Percentiles rank a stretch among this genome's conserved stretches.
phyloP scores from a whole-genome alignment of 495 filamentous ascomycete species.

The Penicillium pancosmium region DNA sequence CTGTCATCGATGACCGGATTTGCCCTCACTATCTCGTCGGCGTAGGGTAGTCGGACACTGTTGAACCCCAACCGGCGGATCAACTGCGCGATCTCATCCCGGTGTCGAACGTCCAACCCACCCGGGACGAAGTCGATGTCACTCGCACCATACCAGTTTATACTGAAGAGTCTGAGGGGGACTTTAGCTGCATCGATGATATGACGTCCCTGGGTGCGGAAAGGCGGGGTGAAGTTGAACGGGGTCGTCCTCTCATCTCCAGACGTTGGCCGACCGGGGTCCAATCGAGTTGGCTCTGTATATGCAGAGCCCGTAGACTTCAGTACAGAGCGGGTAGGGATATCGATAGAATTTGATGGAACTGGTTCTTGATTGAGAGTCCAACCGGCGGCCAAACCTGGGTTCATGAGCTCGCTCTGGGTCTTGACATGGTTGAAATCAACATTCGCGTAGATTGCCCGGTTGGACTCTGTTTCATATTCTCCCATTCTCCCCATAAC shows the following conservation, averaged over 20 bases:
- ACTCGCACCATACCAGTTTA: constrained; percentile 68
- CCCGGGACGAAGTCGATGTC: constrained; percentile 62
- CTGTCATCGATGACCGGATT: constrained; percentile 53
- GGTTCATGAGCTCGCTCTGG: not conserved
- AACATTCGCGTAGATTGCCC: not conserved
- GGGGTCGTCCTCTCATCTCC: not conserved
- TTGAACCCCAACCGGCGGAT: constrained; percentile 62
- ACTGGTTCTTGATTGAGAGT: not conserved
- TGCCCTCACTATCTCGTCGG: constrained; percentile 59
- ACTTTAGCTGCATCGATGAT: constrained; percentile 55
- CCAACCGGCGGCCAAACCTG: not conserved
- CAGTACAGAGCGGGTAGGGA: not conserved
- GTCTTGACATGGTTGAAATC: not conserved
- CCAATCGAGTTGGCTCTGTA: not conserved
- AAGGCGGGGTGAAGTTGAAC: constrained; percentile 41
- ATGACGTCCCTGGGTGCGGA: constrained; percentile 54
- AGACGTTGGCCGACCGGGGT: not conserved
- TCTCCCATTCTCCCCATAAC: not conserved
- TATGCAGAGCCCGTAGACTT: not conserved
- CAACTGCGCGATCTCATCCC: constrained; percentile 53
- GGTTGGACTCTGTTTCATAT: not conserved
- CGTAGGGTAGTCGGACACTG: constrained; percentile 64
- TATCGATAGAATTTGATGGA: not conserved
- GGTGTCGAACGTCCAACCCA: constrained; percentile 60
- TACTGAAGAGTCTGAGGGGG: constrained; percentile 56